A percentile compares a stretch with the other conserved stretches of the same genome.
These are phyloP conservation scores for Stylonectria norvegica DNA, from an alignment of 2,329 filamentous ascomycete species.

Conservation along the genomic window DNA sequence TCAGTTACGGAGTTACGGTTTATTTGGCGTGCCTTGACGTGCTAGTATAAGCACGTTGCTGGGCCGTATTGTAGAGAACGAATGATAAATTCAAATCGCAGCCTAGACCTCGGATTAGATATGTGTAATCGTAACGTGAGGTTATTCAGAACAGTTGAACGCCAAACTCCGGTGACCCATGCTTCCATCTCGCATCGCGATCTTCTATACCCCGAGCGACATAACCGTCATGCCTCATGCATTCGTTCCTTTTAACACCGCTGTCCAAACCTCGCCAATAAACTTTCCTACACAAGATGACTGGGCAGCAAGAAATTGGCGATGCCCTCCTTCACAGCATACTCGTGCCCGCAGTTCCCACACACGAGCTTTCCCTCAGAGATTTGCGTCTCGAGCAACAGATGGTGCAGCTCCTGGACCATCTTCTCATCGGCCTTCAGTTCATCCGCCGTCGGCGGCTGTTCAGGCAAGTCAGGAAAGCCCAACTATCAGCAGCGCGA, in stretches of 20 bases:
- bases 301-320: conserved; percentile 93
- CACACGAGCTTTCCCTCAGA: conserved; percentile 86
- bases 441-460: conserved; percentile 60
- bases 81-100: conserved; percentile 10
- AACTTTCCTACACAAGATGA: conserved; percentile 64
- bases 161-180: conserved; percentile 24
- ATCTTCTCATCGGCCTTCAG: conserved; percentile 65
- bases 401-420: conserved; percentile 71
- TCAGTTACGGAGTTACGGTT: conserved; percentile 30
- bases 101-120: conserved; percentile 8
- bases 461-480: conserved; percentile 67
- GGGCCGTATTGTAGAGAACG: conserved; percentile 19
- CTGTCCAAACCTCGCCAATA: not conserved
- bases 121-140: conserved; percentile 2
- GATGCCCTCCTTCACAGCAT: conserved; percentile 91
- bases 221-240: not conserved
- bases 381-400: conserved; percentile 88
- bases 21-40: conserved; percentile 23
- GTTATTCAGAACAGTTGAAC: conserved; percentile 17
- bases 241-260: not conserved
- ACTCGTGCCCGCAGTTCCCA: conserved; percentile 88
- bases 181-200: conserved; percentile 1
- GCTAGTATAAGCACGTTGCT: conserved; percentile 22
- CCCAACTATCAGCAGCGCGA: conserved; percentile 57
- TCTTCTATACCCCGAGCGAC: not conserved